phyloP scores from a whole-genome alignment of 495 filamentous ascomycete genomes.

The Penicillium flavigenum region DNA sequence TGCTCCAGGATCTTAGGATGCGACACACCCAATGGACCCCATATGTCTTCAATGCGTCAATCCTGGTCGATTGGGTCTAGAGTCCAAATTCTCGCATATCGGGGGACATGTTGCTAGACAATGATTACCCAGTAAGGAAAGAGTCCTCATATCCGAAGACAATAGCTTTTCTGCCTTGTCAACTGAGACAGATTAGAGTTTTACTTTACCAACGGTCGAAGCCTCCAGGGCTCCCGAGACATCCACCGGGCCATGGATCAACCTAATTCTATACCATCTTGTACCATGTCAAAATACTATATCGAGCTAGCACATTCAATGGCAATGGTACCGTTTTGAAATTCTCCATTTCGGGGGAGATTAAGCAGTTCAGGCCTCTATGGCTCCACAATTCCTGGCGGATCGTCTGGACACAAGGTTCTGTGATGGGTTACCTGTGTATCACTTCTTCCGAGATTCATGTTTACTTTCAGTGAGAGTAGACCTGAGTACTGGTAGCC shows the following conservation, averaged over 20 bases:
- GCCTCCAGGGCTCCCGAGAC: slow-evolving; percentile 8
- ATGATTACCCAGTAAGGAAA: not conserved
- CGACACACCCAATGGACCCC: slow-evolving; percentile 12
- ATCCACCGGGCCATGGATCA: slow-evolving; percentile 9
- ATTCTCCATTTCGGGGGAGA: not conserved
- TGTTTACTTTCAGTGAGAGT: slow-evolving; percentile 20
- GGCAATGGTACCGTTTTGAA: not conserved
- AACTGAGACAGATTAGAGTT: slow-evolving; percentile 6
- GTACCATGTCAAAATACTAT: not conserved
- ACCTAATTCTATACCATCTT: not conserved
- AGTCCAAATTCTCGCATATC: not conserved
- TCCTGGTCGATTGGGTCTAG: slow-evolving; percentile 9
- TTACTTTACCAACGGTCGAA: slow-evolving; percentile 8
- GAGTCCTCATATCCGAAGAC: not conserved
- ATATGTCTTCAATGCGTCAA: not conserved
- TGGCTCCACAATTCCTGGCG: slow-evolving; percentile 11
- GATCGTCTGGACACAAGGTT: slow-evolving; percentile 22
- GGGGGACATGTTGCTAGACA: slow-evolving; percentile 1
- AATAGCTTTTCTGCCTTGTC: not conserved
- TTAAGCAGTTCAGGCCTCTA: slow-evolving; percentile 6
- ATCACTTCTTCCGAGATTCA: slow-evolving; percentile 27
- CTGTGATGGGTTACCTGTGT: slow-evolving; percentile 21
- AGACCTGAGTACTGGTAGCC: slow-evolving; percentile 19
- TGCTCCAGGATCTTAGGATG: slow-evolving; percentile 25
- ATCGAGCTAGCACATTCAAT: not conserved